phyloP scores from a whole-genome alignment of 352 stramenopile species.

The Phytopythium litorale region DNA sequence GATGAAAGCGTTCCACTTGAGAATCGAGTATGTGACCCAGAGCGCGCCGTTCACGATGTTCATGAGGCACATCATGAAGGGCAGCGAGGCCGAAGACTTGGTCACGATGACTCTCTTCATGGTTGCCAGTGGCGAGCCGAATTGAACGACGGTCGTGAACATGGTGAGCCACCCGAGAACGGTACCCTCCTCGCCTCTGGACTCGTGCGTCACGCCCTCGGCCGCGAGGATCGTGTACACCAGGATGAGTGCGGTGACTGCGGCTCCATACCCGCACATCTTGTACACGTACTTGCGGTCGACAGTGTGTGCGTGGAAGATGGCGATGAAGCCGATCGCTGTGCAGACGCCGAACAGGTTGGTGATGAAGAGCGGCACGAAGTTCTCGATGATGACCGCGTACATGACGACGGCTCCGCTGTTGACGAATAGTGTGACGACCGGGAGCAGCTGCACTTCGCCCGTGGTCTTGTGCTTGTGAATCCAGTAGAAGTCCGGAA shows the following conservation, averaged over 20 bases:
- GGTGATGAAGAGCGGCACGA: slow-evolving; percentile 15
- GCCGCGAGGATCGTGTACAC: slow-evolving; percentile 7
- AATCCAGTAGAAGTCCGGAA: slow-evolving; percentile 20
- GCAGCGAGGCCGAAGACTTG: slow-evolving; percentile 23
- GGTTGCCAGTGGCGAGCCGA: slow-evolving; percentile 24
- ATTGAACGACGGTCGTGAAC: slow-evolving; percentile 15
- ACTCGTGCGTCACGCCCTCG: slow-evolving; percentile 6
- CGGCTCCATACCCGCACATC: slow-evolving; percentile 7
- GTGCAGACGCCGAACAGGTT: slow-evolving; percentile 10
- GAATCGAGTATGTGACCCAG: slow-evolving; percentile 24
- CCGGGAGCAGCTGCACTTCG: slow-evolving; percentile 8
- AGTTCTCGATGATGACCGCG: slow-evolving; percentile 9
- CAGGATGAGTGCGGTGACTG: slow-evolving; percentile 6
- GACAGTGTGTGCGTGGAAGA: slow-evolving; percentile 14
- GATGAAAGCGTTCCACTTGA: slow-evolving; percentile 22
- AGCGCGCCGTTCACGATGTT: slow-evolving; percentile 26
- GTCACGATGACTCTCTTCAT: slow-evolving; percentile 17
- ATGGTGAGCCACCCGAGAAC: slow-evolving; percentile 23
- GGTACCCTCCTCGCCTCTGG: slow-evolving; percentile 5
- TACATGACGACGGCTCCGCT: slow-evolving; percentile 11
- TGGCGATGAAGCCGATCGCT: slow-evolving; percentile 5
- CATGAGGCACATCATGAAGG: slow-evolving; percentile 24
- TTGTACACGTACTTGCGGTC: slow-evolving; percentile 11
- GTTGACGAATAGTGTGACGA: slow-evolving; percentile 9
- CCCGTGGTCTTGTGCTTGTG: slow-evolving; percentile 10